Conservation (phyloP, 176 grass and related monocot genomes). For the Rhipidocladum racemiflorum region DNA sequence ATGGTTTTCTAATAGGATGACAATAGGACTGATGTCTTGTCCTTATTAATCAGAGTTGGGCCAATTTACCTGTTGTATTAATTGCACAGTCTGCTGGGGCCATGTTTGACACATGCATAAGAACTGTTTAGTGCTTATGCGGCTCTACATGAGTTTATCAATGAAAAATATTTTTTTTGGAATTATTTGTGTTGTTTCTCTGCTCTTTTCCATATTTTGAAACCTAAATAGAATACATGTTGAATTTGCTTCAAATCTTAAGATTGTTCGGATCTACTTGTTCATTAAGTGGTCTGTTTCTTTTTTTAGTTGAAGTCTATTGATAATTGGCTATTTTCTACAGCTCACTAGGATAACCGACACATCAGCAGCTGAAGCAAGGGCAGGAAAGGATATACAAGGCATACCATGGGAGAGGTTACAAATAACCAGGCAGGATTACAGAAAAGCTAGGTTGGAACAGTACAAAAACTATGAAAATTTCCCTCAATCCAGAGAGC, state of each 20-base stretch:
- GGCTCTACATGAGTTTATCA: background rate
- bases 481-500: conserved; percentile 64
- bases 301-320: background rate
- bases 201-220: background rate
- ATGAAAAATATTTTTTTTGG: background rate
- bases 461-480: conserved; percentile 97
- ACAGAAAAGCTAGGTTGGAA: conserved; percentile 75
- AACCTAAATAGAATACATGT: background rate
- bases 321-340: conserved; percentile 10
- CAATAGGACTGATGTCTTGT: conserved; percentile 5
- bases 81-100: background rate
- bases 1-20: conserved; percentile 28
- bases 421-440: conserved; percentile 54
- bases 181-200: background rate
- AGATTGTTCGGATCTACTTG: background rate
- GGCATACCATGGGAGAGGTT: conserved; percentile 89
- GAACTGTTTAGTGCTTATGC: background rate
- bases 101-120: background rate
- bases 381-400: conserved; percentile 87
- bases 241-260: background rate
- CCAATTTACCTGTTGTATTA: conserved; percentile 14
- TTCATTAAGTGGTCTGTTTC: background rate
- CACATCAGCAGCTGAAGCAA: conserved; percentile 82
- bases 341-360: conserved; percentile 71
- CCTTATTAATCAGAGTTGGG: background rate